A percentile compares a stretch with the other conserved stretches of the same genome.
phyloP scores from a whole-genome alignment of 345 rosid species.

The Sonneratia alba region DNA sequence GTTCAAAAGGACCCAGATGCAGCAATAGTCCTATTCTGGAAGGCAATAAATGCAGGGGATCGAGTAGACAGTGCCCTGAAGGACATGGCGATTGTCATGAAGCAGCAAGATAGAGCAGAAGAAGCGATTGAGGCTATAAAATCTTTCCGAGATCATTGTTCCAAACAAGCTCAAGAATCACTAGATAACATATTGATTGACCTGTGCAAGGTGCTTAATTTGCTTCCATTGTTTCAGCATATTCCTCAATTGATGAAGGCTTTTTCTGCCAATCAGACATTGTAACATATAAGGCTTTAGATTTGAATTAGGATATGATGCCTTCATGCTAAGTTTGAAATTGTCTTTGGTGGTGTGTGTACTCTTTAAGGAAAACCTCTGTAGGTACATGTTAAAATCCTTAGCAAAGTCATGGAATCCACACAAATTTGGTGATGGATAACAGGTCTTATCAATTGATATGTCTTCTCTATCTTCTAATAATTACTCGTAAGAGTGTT shows the following conservation, averaged over 20 bases:
- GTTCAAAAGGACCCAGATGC: constrained; percentile 63
- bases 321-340: neutral
- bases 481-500: neutral
- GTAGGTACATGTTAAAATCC: neutral
- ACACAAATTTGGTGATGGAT: neutral
- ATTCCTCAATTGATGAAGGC: neutral
- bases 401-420: neutral
- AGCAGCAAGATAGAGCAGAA: constrained; percentile 66
- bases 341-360: neutral
- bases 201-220: constrained; percentile 61
- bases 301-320: neutral
- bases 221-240: neutral
- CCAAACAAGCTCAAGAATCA: constrained; percentile 82
- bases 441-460: neutral
- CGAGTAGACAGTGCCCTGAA: constrained; percentile 88
- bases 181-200: constrained; percentile 90
- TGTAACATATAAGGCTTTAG: neutral
- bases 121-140: constrained; percentile 80
- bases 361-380: neutral
- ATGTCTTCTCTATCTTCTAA: neutral
- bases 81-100: constrained; percentile 88
- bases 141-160: constrained; percentile 65
- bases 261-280: neutral
- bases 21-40: constrained; percentile 73
- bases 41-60: constrained; percentile 72